A percentile compares a stretch with the other conserved stretches of the same genome.
Conservation (phyloP, 2,329 filamentous ascomycete genomes). For the Aspergillus texensis region DNA sequence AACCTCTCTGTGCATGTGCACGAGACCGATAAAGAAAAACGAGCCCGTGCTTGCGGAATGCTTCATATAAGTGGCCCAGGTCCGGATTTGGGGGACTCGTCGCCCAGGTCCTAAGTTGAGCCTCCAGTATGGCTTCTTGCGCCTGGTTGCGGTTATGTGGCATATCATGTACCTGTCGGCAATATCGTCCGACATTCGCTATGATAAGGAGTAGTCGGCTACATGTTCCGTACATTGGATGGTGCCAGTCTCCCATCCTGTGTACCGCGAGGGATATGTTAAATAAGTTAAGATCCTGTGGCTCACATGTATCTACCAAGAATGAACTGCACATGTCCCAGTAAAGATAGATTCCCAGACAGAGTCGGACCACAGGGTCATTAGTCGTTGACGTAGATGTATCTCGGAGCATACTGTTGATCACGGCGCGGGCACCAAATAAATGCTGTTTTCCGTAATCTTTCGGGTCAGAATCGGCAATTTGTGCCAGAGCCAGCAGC, state of each 20-base stretch:
- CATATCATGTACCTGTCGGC: constrained; percentile 11
- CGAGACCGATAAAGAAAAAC: constrained; percentile 17
- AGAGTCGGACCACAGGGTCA: constrained; percentile 11
- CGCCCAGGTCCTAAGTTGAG: constrained; percentile 11
- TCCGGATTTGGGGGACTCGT: constrained; percentile 10
- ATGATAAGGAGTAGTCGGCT: constrained; percentile 14
- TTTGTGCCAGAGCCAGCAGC: constrained; percentile 12
- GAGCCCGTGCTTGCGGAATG: constrained; percentile 18
- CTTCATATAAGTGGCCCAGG: constrained; percentile 17
- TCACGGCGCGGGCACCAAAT: constrained; percentile 13
- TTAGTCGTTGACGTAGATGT: constrained; percentile 10
- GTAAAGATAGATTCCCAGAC: constrained; percentile 18
- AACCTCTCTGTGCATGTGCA: constrained; percentile 7
- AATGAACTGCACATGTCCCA: constrained; percentile 20
- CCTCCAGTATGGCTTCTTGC: constrained; percentile 17
- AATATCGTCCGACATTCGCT: constrained; percentile 18
- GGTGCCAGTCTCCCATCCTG: constrained; percentile 16
- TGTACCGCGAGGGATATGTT: constrained; percentile 12
- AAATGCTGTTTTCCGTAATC: constrained; percentile 20
- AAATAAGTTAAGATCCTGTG: constrained; percentile 5
- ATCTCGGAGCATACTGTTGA: constrained; percentile 17
- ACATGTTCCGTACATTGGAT: constrained; percentile 19
- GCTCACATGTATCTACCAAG: constrained; percentile 12
- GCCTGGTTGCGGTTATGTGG: constrained; percentile 9
- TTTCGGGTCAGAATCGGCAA: constrained; percentile 11